Evolutionary conservation across 805 yeast genomes (phyloP).

Genomic region (Wickerhamiella lipophila): DNA sequence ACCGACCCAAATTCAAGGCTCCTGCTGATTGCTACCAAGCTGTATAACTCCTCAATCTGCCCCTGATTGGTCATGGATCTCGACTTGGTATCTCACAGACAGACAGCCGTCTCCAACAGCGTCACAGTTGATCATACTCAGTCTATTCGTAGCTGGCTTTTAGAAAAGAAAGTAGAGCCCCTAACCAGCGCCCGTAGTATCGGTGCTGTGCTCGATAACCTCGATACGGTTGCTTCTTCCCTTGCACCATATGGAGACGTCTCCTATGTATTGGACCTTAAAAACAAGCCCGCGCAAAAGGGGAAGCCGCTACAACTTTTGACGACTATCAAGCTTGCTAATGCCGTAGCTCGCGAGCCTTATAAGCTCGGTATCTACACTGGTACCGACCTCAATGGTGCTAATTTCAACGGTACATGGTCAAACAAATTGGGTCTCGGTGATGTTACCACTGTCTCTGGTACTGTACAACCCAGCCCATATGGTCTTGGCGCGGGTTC

Average conservation of each 20-base stretch:
- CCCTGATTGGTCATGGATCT: constrained; percentile 14
- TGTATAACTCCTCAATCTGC: constrained; percentile 10
- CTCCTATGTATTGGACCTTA: constrained; percentile 12
- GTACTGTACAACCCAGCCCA: constrained; percentile 17
- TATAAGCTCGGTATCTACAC: constrained; percentile 12
- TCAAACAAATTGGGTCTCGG: constrained; percentile 21
- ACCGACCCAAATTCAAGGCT: constrained; percentile 11
- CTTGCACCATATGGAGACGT: constrained; percentile 18
- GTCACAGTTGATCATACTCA: constrained; percentile 25
- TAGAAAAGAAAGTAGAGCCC: constrained; percentile 23
- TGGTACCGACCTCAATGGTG: constrained; percentile 14
- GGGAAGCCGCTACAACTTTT: constrained; percentile 6
- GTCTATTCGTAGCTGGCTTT: constrained; percentile 21
- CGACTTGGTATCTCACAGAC: constrained; percentile 21
- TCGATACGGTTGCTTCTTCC: constrained; percentile 21
- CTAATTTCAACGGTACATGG: constrained; percentile 13
- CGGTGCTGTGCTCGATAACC: constrained; percentile 18
- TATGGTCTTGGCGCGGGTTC: constrained; percentile 19
- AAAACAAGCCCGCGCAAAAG: constrained; percentile 4
- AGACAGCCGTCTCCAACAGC: constrained; percentile 22
- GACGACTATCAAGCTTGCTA: constrained; percentile 8
- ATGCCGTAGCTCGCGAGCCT: constrained; percentile 15
- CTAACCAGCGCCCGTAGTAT: constrained; percentile 21
- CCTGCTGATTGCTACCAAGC: neutral
- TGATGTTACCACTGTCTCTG: constrained; percentile 16